Evolutionary conservation across 208 protist species (phyloP).

Genomic region (Naegleria lovaniensis): DNA sequence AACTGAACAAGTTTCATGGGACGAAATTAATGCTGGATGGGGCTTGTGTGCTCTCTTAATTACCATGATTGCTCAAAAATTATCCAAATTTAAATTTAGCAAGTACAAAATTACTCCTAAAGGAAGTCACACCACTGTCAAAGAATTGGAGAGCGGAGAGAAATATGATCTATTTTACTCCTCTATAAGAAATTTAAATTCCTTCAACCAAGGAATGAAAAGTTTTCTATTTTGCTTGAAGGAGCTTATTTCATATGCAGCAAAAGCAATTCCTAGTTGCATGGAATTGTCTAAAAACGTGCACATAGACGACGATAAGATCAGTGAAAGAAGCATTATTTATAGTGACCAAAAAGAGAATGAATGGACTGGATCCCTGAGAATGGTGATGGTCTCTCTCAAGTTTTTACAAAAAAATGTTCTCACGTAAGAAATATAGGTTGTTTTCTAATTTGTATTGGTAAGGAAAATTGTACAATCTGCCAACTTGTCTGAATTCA

Average conservation of each 20-base stretch:
- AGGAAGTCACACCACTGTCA: background rate
- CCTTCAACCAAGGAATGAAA: background rate
- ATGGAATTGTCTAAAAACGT: background rate
- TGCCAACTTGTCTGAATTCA: no score
- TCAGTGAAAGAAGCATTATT: background rate
- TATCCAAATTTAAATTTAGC: background rate
- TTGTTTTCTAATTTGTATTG: background rate
- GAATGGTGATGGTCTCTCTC: background rate
- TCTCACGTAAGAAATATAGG: background rate
- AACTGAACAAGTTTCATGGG: background rate
- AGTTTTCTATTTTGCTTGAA: background rate
- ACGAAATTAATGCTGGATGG: background rate
- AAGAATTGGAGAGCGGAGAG: background rate
- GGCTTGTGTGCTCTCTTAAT: background rate
- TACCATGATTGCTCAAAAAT: background rate
- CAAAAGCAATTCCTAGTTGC: background rate
- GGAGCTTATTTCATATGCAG: background rate
- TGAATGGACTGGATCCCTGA: background rate
- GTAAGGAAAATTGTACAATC: no score
- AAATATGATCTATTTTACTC: background rate
- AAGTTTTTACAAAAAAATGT: background rate
- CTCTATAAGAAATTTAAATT: background rate
- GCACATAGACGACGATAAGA: background rate
- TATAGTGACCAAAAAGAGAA: background rate
- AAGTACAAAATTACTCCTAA: background rate